A percentile compares a stretch with the other conserved stretches of the same genome.
phyloP scores from a whole-genome alignment of 2,329 filamentous ascomycete genomes.

The Mycocentrospora acerina region DNA sequence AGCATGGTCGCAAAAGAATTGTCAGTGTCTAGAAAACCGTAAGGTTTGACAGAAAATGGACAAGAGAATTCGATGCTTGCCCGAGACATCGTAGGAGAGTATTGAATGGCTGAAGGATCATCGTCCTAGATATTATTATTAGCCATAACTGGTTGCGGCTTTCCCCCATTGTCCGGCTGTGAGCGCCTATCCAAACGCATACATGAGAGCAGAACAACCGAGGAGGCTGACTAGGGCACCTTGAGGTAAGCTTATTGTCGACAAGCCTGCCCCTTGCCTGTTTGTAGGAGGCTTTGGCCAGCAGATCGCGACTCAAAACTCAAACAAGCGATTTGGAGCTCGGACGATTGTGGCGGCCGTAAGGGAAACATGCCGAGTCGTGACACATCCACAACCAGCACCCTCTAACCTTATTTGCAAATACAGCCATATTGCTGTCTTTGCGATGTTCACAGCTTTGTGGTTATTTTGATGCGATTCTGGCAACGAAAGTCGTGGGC shows the following conservation, averaged over 20 bases:
- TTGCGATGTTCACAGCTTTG: too few species aligned
- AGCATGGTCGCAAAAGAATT: too few species aligned
- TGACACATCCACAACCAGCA: too few species aligned
- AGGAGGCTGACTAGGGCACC: conserved; percentile 7
- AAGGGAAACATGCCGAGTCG: neutral
- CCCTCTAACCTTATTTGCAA: too few species aligned
- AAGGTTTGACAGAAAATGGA: too few species aligned
- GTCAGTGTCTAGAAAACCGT: too few species aligned
- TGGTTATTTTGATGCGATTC: too few species aligned
- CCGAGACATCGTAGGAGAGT: neutral
- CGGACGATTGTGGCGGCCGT: conserved; percentile 4
- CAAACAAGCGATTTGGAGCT: conserved; percentile 13
- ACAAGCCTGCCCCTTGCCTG: too few species aligned
- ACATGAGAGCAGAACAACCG: conserved; percentile 10
- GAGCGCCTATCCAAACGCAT: conserved; percentile 12
- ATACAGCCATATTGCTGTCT: too few species aligned
- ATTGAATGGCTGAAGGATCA: conserved; percentile 18
- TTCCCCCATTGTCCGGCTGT: conserved; percentile 25
- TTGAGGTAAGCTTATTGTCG: neutral
- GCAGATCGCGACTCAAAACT: conserved; percentile 1
- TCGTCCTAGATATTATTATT: conserved; percentile 14
- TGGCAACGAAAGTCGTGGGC: too few species aligned
- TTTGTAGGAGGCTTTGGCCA: too few species aligned
- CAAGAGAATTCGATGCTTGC: conserved; percentile 1
- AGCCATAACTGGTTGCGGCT: conserved; percentile 16